These are phyloP conservation scores for Bimuria novae-zelandiae DNA, from an alignment of 2,329 filamentous ascomycete species.

Conservation along the genomic window DNA sequence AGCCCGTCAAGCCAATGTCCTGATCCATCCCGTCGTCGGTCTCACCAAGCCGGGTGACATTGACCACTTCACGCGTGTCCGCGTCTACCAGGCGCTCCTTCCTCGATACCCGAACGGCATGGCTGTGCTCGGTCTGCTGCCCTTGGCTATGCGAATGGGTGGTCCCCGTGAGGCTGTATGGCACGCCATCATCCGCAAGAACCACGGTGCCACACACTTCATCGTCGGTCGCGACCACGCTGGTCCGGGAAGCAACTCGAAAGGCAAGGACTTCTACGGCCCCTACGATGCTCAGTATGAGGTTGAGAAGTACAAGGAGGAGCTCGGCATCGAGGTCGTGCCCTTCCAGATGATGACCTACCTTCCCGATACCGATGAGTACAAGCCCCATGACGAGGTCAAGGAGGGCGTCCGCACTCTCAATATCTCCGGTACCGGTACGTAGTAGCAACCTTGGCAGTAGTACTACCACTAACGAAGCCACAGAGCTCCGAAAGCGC, in stretches of 20 bases:
- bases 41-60: conserved; percentile 99
- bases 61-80: conserved; percentile 98
- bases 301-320: conserved; percentile 93
- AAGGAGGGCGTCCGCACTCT: conserved; percentile 77
- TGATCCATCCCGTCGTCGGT: conserved; percentile 98
- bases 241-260: conserved; percentile 96
- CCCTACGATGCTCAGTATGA: conserved; percentile 96
- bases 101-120: conserved; percentile 98
- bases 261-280: conserved; percentile 95
- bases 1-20: conserved; percentile 94
- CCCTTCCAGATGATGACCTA: conserved; percentile 99
- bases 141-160: conserved; percentile 98
- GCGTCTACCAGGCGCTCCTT: conserved; percentile 96
- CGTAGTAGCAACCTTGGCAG: neutral
- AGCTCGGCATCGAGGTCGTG: conserved; percentile 98
- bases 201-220: conserved; percentile 98
- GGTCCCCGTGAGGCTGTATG: conserved; percentile 97
- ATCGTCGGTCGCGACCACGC: conserved; percentile 99
- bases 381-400: conserved; percentile 90
- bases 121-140: conserved; percentile 93
- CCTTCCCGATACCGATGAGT: conserved; percentile 95
- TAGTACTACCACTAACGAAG: conserved; percentile 3
- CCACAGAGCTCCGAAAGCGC: conserved; percentile 87
- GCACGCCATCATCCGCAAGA: conserved; percentile 99
- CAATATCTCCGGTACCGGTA: conserved; percentile 57